Base-by-base conservation (phyloP, 2,329 filamentous ascomycete genomes). In the Neonectria faginata region DNA sequence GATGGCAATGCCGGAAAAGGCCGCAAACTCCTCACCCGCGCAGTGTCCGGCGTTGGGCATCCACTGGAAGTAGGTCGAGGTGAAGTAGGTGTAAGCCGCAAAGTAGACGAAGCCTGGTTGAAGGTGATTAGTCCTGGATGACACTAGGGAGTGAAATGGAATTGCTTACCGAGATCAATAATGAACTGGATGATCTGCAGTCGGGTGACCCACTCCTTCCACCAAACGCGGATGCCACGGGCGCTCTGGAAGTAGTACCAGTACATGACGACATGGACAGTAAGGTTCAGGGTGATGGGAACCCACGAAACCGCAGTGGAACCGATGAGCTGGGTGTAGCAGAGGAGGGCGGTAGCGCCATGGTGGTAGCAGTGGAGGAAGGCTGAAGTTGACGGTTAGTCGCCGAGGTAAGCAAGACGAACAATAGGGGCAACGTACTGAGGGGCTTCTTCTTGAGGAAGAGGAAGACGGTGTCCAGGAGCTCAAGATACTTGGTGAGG, bases 221-320 rank as follows among this genome's bases (percentile, higher is more conserved):
- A 98, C 94, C 94, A 97, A 83, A 97, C 96, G 76, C 91, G 91
- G 81, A 98, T 89, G 73, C 96, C 96, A 74, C 95, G 94, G 60
- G 95, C 94, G 77, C 93, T 95, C 87, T 98, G 95, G 91, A 98
- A 98, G 89, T 98, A 98, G 90, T 98, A 98, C 94, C 94, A 97
- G 91, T 98, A 98, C 95, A 98, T 98, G 79, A 97, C 92, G 64
- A 98, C 95, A 83, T 98, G 95, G 60, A 98, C 95, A 69, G 89
- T 89, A 77, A 98, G 84, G 87, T 98, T 98, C 74, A 98, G 89
- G 58, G 89, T 91, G 79, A 98, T 98, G 67, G 91, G 90, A 60
- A 97, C 93, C 95, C 95, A 98, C 66, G 94, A 97, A 62, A 98
- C 95, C 47, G 95, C 88, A 50, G 95, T 98, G 77, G 92, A 89